Base-by-base conservation (phyloP, 129 eudicot genomes). In the Helianthus tuberosus region DNA sequence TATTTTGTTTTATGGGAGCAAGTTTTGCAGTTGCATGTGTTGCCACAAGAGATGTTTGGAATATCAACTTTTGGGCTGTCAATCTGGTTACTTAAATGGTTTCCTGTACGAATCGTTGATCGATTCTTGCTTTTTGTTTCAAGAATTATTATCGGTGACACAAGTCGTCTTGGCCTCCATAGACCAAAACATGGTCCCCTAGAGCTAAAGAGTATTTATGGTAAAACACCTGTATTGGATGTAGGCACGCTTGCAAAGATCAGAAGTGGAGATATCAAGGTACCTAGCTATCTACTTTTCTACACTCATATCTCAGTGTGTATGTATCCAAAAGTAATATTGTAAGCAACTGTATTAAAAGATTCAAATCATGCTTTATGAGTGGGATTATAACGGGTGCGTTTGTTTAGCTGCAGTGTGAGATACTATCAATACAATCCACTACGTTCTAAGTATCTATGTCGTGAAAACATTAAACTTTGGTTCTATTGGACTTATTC, bases 211-310 rank as follows among this genome's bases (percentile, higher is more conserved):
- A 67, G 53, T 25, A 25, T 27, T 38, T 72, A 81, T 2, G 93
- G 93, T 8, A 88, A 88, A 72, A 88, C 93, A 7, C 93, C 93
- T 6, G 93, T 88, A 0, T 76, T 85, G 53, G 93, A 88, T 39
- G 75, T 88, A 32, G 93, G 93, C 41, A 85, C 93, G n/a, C 80
- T 88, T 8, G 82, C 81, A 2, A 82, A 82, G 78, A 82, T 88
- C 70, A 82, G 76, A 77, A 64, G 75, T 8, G 89, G 88, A 2
- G 65, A 76, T 41, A 77, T 85, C 41, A 88, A 85, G 88, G 93
- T 88, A 66, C 16, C 35, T 20, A 55, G 20, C 43, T 55, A 11
- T 6, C 44, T 63, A 69, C 32, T 32, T 4, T 51, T 50, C 13
- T 14, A 51, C 1, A 3, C 10, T n/a, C 15, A 11, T 29, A 44